A percentile compares a stretch with the other conserved stretches of the same genome.
Evolutionary conservation across 768 basidiomycete genomes (phyloP).

Genomic region (Omphalotus guepiniiformis): DNA sequence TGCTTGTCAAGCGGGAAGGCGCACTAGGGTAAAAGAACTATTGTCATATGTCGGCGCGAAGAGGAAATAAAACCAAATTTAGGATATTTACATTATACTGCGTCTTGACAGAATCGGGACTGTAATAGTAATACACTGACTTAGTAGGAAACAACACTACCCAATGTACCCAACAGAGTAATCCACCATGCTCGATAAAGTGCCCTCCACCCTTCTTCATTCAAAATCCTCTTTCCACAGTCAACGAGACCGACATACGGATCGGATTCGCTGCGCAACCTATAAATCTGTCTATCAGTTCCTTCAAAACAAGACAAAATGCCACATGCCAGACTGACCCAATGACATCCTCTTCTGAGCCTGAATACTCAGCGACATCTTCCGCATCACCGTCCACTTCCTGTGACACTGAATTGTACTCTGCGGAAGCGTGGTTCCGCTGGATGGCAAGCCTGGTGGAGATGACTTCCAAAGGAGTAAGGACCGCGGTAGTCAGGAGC

Average conservation of each 20-base stretch:
- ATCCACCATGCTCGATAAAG: slow-evolving; percentile 88
- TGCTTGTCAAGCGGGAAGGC: too few species aligned
- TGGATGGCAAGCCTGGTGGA: slow-evolving; percentile 77
- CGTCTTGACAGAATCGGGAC: too few species aligned
- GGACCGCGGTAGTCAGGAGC: slow-evolving; percentile 48
- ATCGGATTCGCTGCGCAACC: slow-evolving; percentile 72
- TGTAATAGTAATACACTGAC: too few species aligned
- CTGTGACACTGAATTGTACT: slow-evolving; percentile 70
- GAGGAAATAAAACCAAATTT: too few species aligned
- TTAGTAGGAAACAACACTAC: slow-evolving; percentile 18
- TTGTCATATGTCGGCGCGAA: too few species aligned
- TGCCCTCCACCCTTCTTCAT: slow-evolving; percentile 73
- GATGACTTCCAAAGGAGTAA: slow-evolving; percentile 80
- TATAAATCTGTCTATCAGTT: slow-evolving; percentile 24
- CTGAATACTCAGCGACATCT: slow-evolving; percentile 57
- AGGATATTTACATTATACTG: too few species aligned
- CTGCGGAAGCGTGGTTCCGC: slow-evolving; percentile 73
- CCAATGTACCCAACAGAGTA: slow-evolving; percentile 59
- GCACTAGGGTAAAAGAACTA: too few species aligned
- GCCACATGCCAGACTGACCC: slow-evolving; percentile 44
- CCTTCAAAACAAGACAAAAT: neutral
- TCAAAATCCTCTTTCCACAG: slow-evolving; percentile 69
- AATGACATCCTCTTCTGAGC: slow-evolving; percentile 78
- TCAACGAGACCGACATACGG: slow-evolving; percentile 74
- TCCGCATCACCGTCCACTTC: slow-evolving; percentile 67